Base-by-base conservation (phyloP, 2,329 filamentous ascomycete species). In the Nemania abortiva region DNA sequence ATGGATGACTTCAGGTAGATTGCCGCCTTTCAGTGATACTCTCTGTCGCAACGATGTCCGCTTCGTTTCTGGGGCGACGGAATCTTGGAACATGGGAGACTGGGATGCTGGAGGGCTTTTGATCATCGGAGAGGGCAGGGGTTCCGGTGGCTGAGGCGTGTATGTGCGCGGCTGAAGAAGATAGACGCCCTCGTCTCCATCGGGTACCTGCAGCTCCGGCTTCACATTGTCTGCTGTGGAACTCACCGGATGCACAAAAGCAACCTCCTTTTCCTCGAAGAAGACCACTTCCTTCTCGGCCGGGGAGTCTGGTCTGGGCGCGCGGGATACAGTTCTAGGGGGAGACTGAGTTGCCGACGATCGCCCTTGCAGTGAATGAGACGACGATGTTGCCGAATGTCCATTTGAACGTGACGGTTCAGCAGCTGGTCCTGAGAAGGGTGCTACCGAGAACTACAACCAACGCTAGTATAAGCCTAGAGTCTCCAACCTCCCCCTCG, bases 101-200 rank as follows among this genome's bases (percentile, higher is more conserved):
- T 80, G 76, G 1, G 79, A 72, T 52, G 76, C 70, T n/a, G 72
- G 68, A 10, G 74, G 55, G 18, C 80, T 78, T 37, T 77, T 76
- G 1, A 83, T 72, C 57, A 81, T 80, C 2, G 86, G 85, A 5
- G 86, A 86, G 0, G 85, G 83, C 24, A 84, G 74, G 2, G 86
- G 85, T 11, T 83, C 80, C 0, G 84, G 82, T 3, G 82, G 83
- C 59, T 83, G 81, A 0, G 88, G 88, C 0, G 86, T 88, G 72
- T 89, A 89, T 0, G 86, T 88, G 39, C 84, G 81, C 13, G 88
- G 88, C 70, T 89, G 87, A 4, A 90, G 79, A 24, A 89, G 81
- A 67, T 84, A 89, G 1, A 89, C 74, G 0, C 82, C 78, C 10
- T 81, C 81, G 47, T 86, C 81, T 45, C 78, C 77, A 15, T 75